phyloP scores from a whole-genome alignment of 495 filamentous ascomycete genomes.

The Penicillium cosmopolitanum region DNA sequence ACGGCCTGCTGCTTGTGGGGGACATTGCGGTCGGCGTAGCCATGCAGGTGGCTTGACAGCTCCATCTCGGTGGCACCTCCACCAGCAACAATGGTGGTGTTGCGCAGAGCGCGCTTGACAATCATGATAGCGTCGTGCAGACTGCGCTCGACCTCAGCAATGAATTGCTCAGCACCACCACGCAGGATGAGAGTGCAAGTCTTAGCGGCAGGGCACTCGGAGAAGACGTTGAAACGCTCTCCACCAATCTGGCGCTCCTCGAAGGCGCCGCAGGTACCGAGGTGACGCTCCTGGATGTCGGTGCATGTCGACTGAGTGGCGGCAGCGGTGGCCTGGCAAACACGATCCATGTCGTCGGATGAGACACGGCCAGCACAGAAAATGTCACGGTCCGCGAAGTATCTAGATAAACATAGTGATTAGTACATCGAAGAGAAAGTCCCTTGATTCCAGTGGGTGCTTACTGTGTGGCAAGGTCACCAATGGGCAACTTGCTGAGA shows the following conservation, averaged over 20 bases:
- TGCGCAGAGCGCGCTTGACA: constrained; percentile 93
- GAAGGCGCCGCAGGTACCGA: constrained; percentile 88
- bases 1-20: constrained; percentile 95
- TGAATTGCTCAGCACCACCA: constrained; percentile 98
- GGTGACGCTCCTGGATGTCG: constrained; percentile 86
- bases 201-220: constrained; percentile 91
- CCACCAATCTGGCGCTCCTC: constrained; percentile 97
- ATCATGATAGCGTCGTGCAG: constrained; percentile 99
- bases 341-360: constrained; percentile 92
- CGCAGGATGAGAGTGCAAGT: constrained; percentile 95
- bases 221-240: constrained; percentile 98
- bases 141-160: constrained; percentile 95
- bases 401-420: constrained; percentile 46
- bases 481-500: constrained; percentile 94
- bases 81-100: constrained; percentile 91
- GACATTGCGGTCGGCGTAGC: constrained; percentile 88
- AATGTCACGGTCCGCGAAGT: constrained; percentile 96
- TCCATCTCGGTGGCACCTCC: constrained; percentile 98
- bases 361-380: constrained; percentile 97
- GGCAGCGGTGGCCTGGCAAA: constrained; percentile 91
- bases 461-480: constrained; percentile 93
- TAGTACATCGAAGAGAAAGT: constrained; percentile 3
- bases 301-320: constrained; percentile 95
- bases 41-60: constrained; percentile 86
- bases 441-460: constrained; percentile 20